Conservation (phyloP, 2,329 filamentous ascomycete species). For the Aspergillus chevalieri region DNA sequence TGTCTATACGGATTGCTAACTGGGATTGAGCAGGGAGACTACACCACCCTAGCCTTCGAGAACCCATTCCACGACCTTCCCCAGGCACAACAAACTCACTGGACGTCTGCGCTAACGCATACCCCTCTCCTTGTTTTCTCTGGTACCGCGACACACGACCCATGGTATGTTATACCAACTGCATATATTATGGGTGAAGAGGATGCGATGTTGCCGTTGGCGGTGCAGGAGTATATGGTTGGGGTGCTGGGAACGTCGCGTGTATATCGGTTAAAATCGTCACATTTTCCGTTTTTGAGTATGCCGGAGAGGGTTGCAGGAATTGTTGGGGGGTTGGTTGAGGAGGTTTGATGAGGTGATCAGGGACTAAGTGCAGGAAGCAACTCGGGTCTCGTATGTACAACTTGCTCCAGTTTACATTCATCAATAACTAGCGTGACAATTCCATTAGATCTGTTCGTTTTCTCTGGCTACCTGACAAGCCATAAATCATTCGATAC, state of each 20-base stretch:
- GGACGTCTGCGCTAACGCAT: conserved; percentile 14
- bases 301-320: conserved; percentile 28
- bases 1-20: neutral
- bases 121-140: conserved; percentile 23
- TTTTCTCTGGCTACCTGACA: too few species aligned
- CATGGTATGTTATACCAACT: conserved; percentile 30
- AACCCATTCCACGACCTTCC: conserved; percentile 27
- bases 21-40: conserved; percentile 9
- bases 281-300: conserved; percentile 40
- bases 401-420: too few species aligned
- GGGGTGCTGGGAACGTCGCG: conserved; percentile 20
- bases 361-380: too few species aligned
- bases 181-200: conserved; percentile 33
- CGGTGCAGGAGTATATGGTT: conserved; percentile 27
- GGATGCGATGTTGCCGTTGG: conserved; percentile 26
- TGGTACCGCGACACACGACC: conserved; percentile 19
- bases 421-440: too few species aligned
- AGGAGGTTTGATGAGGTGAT: conserved; percentile 6
- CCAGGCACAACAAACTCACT: conserved; percentile 16
- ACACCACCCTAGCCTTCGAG: conserved; percentile 6
- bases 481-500: too few species aligned
- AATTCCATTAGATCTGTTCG: too few species aligned
- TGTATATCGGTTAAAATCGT: conserved; percentile 27
- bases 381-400: too few species aligned
- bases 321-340: conserved; percentile 20